phyloP scores from a whole-genome alignment of 257 asterid genomes.

The Scutellaria galericulata region DNA sequence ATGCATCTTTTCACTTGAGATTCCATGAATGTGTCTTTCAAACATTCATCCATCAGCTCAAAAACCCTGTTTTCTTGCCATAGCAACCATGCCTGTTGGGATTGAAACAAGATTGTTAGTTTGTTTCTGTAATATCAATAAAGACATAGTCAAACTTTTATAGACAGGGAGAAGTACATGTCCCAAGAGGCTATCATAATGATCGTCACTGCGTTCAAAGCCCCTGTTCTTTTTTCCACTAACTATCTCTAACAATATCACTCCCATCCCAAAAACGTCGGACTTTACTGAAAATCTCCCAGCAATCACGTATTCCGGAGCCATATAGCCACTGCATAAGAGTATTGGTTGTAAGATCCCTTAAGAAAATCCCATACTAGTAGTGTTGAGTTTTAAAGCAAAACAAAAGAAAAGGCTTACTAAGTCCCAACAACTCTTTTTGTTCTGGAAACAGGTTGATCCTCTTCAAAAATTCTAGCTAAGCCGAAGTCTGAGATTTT shows the following conservation, averaged over 20 bases:
- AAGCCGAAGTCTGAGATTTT: slow-evolving; percentile 29
- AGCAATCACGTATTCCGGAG: slow-evolving; percentile 23
- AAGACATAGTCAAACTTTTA: background rate
- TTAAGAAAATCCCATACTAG: background rate
- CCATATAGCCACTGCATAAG: slow-evolving; percentile 32
- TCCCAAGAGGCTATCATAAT: slow-evolving; percentile 44
- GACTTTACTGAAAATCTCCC: slow-evolving; percentile 16
- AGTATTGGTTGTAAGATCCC: background rate
- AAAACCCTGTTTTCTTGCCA: slow-evolving; percentile 2
- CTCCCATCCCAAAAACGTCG: slow-evolving; percentile 42
- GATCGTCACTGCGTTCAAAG: slow-evolving; percentile 33
- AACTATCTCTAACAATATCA: slow-evolving; percentile 47
- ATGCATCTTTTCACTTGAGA: slow-evolving; percentile 27
- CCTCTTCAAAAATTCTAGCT: slow-evolving; percentile 28
- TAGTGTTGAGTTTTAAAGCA: background rate
- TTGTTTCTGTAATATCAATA: background rate
- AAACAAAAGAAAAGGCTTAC: background rate
- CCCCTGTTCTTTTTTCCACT: slow-evolving; percentile 50
- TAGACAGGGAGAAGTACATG: slow-evolving; percentile 33
- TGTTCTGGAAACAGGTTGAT: slow-evolving; percentile 9
- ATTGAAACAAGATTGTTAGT: background rate
- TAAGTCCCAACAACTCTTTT: slow-evolving; percentile 28
- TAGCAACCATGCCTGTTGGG: slow-evolving; percentile 21
- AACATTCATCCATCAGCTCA: slow-evolving; percentile 18
- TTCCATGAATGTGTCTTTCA: slow-evolving; percentile 3